These are phyloP conservation scores for Xylaria sp. DNA, from an alignment of 2,329 filamentous ascomycete species.

Conservation along the genomic window DNA sequence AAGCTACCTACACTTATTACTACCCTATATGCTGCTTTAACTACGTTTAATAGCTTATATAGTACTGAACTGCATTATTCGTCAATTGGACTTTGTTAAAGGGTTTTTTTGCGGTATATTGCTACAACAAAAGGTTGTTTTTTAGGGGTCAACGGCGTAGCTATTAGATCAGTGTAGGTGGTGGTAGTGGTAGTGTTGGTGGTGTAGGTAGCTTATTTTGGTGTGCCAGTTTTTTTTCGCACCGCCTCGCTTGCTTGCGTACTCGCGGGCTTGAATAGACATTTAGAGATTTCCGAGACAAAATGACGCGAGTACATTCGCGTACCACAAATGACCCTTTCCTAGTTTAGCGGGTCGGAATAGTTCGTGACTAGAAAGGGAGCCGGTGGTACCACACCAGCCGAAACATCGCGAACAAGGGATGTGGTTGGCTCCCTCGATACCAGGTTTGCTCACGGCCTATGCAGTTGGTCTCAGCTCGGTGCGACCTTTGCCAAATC, in stretches of 20 bases:
- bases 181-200: too few species aligned
- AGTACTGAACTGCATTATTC: too few species aligned
- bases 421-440: slow-evolving; percentile 5
- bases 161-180: too few species aligned
- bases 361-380: not conserved
- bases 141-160: too few species aligned
- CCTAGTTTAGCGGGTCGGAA: not conserved
- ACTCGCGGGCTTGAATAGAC: not conserved
- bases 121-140: too few species aligned
- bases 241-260: not conserved
- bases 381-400: not conserved
- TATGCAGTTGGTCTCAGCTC: slow-evolving; percentile 8
- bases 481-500: slow-evolving; percentile 23
- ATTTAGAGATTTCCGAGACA: not conserved
- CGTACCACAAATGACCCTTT: not conserved
- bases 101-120: too few species aligned
- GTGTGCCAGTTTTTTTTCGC: too few species aligned
- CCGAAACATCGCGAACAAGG: slow-evolving; percentile 12
- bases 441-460: not conserved
- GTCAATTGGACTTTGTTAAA: too few species aligned
- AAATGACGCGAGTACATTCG: not conserved
- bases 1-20: too few species aligned
- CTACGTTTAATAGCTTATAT: too few species aligned
- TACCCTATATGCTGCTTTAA: too few species aligned
- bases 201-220: too few species aligned